Conservation (phyloP, 1,284 basidiomycete species). For the Sporisorium iseilematis-ciliati region DNA sequence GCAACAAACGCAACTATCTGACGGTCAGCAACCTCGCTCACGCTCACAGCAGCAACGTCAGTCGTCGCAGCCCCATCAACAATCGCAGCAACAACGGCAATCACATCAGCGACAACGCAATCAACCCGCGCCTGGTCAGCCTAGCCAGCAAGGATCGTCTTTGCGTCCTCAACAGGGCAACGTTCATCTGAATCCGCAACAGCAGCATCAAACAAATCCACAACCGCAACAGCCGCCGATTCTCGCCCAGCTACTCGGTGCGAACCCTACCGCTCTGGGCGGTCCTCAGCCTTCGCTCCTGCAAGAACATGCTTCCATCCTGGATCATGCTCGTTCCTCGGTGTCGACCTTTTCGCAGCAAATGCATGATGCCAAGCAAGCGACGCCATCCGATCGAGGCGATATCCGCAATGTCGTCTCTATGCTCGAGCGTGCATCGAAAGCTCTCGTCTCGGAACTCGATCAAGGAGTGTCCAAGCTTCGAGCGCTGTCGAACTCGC, state of each 20-base stretch:
- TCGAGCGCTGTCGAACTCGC: slow-evolving; percentile 23
- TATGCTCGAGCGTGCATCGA: slow-evolving; percentile 34
- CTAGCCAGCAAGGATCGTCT: slow-evolving; percentile 17
- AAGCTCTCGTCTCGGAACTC: slow-evolving; percentile 36
- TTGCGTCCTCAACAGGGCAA: slow-evolving; percentile 14
- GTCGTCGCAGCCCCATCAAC: slow-evolving; percentile 13
- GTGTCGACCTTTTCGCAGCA: slow-evolving; percentile 36
- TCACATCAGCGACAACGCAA: slow-evolving; percentile 21
- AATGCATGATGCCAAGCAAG: slow-evolving; percentile 38
- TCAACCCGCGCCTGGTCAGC: slow-evolving; percentile 12
- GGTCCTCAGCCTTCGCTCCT: slow-evolving; percentile 21
- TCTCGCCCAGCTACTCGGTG: slow-evolving; percentile 30
- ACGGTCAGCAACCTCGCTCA: slow-evolving; percentile 15
- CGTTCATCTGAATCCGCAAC: slow-evolving; percentile 20
- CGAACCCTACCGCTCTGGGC: slow-evolving; percentile 5
- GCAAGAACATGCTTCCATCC: slow-evolving; percentile 41
- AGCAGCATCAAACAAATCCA: slow-evolving; percentile 15
- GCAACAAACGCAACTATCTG: slow-evolving; percentile 5
- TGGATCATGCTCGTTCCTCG: slow-evolving; percentile 29
- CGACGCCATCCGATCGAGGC: slow-evolving; percentile 28
- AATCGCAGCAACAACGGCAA: slow-evolving; percentile 14
- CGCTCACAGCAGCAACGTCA: slow-evolving; percentile 26
- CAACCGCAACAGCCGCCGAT: slow-evolving; percentile 25
- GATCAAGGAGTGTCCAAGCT: slow-evolving; percentile 35
- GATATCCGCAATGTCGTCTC: slow-evolving; percentile 42